Percentiles rank a stretch among this genome's conserved stretches.
phyloP scores from a whole-genome alignment of 805 yeast species.

The Metschnikowia lachancei region DNA sequence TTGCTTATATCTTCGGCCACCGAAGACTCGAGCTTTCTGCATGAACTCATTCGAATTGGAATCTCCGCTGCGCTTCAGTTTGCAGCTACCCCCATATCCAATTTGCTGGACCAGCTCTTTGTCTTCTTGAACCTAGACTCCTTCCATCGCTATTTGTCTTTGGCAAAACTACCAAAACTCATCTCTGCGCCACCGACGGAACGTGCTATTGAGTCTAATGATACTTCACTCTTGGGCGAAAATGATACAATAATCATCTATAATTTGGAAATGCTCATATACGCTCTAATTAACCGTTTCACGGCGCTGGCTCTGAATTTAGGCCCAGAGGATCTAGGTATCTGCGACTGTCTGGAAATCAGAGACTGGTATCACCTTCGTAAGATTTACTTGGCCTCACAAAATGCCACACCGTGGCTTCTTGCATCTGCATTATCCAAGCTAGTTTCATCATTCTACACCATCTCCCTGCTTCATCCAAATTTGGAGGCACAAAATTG shows the following conservation, averaged over 20 bases:
- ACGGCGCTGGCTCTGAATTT: conserved; percentile 15
- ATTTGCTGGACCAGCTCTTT: conserved; percentile 38
- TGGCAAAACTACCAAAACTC: conserved; percentile 25
- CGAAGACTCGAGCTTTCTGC: conserved; percentile 35
- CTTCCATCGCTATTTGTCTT: conserved; percentile 35
- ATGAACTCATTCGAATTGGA: conserved; percentile 40
- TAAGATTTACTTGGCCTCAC: conserved; percentile 23
- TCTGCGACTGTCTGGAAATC: not conserved
- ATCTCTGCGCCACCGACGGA: conserved; percentile 20
- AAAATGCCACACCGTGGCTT: conserved; percentile 40
- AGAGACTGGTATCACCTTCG: conserved; percentile 28
- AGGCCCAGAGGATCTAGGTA: conserved; percentile 16
- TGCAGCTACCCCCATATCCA: conserved; percentile 41
- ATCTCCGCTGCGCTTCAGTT: conserved; percentile 33
- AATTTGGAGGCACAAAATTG: not conserved
- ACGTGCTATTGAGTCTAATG: conserved; percentile 9
- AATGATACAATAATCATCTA: conserved; percentile 16
- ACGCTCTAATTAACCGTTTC: conserved; percentile 20
- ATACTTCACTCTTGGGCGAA: not conserved
- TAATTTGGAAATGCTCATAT: conserved; percentile 25
- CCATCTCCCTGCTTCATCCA: conserved; percentile 18
- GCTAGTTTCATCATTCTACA: conserved; percentile 32
- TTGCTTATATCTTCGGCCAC: conserved; percentile 43
- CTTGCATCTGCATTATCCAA: conserved; percentile 32
- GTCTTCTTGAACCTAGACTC: conserved; percentile 43